Evolutionary conservation across 2,329 filamentous ascomycete genomes (phyloP), one percentile per base, ranked within the genome.

Genomic region (Exutisphaerella laricina): DNA sequence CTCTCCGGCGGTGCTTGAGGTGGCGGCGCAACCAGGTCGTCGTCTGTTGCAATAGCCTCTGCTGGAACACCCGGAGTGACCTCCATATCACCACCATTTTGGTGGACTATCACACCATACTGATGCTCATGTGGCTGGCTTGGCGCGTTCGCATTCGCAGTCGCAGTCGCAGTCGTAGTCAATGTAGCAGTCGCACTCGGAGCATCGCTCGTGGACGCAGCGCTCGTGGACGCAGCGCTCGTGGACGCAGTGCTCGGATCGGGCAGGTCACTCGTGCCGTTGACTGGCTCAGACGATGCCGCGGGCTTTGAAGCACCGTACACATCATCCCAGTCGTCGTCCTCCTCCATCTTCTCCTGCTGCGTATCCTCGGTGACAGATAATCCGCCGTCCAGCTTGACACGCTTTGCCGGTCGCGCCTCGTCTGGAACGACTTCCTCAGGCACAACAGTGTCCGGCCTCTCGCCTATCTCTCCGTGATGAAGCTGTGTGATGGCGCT

Each of bases 381-480:
- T 48, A 61, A 52, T 39, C 61, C 57, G 42, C 56, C 62, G 49
- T 70, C 67, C 41, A 67, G 57, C 52, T 63, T 59, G 47, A 62
- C 62, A 56, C 64, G 63, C 60, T 70, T 70, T 43, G 64, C 60
- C 30, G 67, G 66, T 31, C 58, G 48, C 38, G 51, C 39, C 41
- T 56, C 55, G 44, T 58, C 55, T 17, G 53, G 46, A 5, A 21
- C 20, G 33, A 23, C 33, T 35, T 35, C 7, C 14, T 35, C 33
- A 12, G 33, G 33, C 18, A 35, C 33, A n/a, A 35, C 33, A 23
- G 33, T 21, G 20, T 35, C 33, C 20, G 33, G 33, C n/a, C 33
- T 9, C 17, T 23, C 33, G 12, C 17, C 33, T n/a, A 23, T 35
- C 10, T 35, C 33, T n/a, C 14, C 8, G n/a, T 35, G 17, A n/a